Evolutionary conservation across 805 yeast species (phyloP).

Genomic region (Pichia rugopelliculosa): DNA sequence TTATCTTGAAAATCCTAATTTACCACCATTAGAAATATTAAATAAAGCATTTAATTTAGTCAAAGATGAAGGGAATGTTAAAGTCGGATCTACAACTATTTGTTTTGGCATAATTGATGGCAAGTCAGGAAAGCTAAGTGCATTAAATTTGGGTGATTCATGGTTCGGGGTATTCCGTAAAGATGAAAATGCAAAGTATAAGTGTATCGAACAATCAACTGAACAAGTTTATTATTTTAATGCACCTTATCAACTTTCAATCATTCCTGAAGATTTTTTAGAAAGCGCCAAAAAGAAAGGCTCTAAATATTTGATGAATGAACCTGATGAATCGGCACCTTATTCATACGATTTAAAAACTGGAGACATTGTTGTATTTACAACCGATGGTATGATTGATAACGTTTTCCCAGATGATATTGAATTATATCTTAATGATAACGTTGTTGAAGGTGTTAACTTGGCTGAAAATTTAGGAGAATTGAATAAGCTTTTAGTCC

Average conservation of each 20-base stretch:
- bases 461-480: slow-evolving; percentile 19
- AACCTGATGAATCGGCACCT: slow-evolving; percentile 61
- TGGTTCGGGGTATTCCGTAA: slow-evolving; percentile 82
- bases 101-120: slow-evolving; percentile 69
- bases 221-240: slow-evolving; percentile 84
- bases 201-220: slow-evolving; percentile 56
- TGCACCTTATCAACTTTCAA: slow-evolving; percentile 86
- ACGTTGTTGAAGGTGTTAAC: slow-evolving; percentile 21
- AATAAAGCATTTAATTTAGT: slow-evolving; percentile 49
- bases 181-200: slow-evolving; percentile 19
- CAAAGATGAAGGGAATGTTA: slow-evolving; percentile 47
- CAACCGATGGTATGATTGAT: slow-evolving; percentile 92
- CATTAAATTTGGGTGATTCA: slow-evolving; percentile 89
- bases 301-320: slow-evolving; percentile 60
- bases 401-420: slow-evolving; percentile 71
- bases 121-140: slow-evolving; percentile 42
- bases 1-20: slow-evolving; percentile 22
- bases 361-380: slow-evolving; percentile 74
- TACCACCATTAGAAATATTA: slow-evolving; percentile 43
- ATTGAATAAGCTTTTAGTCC: slow-evolving; percentile 49
- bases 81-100: slow-evolving; percentile 92
- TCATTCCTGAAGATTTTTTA: slow-evolving; percentile 60
- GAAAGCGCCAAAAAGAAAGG: slow-evolving; percentile 48
- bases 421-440: slow-evolving; percentile 57
- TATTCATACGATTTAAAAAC: slow-evolving; percentile 57